Conservation (phyloP, 2,329 filamentous ascomycete species). For the Remersonia thermophila region DNA sequence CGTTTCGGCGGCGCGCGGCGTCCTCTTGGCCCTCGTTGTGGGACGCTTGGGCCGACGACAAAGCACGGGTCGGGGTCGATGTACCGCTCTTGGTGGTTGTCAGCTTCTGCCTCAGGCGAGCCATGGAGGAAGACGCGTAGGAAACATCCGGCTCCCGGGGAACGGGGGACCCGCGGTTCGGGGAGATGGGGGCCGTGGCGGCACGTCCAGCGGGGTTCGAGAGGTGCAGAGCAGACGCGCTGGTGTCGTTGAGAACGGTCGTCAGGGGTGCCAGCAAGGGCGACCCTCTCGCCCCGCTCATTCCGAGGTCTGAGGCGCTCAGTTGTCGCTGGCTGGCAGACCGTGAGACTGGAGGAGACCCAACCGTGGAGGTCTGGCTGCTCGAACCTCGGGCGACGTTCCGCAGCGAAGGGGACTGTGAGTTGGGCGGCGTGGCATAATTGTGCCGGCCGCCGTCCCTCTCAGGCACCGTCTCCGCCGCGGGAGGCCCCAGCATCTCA, state of each 20-base stretch:
- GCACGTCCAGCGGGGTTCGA: slow-evolving; percentile 51
- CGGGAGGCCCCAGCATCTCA: slow-evolving; percentile 24
- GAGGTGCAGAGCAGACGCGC: slow-evolving; percentile 54
- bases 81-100: slow-evolving; percentile 88
- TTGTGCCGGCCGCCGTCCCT: slow-evolving; percentile 25
- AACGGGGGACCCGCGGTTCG: slow-evolving; percentile 30
- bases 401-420: neutral
- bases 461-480: slow-evolving; percentile 21
- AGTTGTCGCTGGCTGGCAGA: slow-evolving; percentile 29
- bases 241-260: slow-evolving; percentile 49
- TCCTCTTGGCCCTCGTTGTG: slow-evolving; percentile 31
- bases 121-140: slow-evolving; percentile 49
- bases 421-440: slow-evolving; percentile 26
- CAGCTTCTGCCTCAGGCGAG: slow-evolving; percentile 66
- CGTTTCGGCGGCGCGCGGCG: slow-evolving; percentile 25
- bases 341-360: slow-evolving; percentile 23
- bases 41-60: slow-evolving; percentile 51
- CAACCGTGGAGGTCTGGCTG: slow-evolving; percentile 7
- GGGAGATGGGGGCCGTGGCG: slow-evolving; percentile 39
- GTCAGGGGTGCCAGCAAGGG: slow-evolving; percentile 47
- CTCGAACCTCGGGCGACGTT: no score
- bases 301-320: slow-evolving; percentile 32
- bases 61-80: slow-evolving; percentile 76
- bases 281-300: slow-evolving; percentile 29
- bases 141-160: slow-evolving; percentile 27